Evolutionary conservation across 306 rosid genomes (phyloP).

Genomic region (Canavalia gladiata): DNA sequence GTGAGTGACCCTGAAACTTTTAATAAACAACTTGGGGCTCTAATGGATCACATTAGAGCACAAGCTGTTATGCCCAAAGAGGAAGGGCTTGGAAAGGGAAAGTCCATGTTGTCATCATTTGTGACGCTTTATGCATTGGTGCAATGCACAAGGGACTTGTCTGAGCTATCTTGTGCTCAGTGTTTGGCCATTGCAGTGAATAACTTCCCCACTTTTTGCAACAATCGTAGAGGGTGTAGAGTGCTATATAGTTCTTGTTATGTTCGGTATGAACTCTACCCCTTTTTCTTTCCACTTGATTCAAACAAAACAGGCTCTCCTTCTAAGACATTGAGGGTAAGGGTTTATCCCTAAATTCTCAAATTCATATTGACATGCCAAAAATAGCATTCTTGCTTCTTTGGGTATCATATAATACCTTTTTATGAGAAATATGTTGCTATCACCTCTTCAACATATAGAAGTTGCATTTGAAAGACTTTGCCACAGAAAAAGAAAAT

Average conservation of each 20-base stretch:
- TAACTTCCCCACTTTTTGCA: conserved; percentile 55
- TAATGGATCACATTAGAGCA: conserved; percentile 53
- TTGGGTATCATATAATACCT: neutral
- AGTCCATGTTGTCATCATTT: conserved; percentile 55
- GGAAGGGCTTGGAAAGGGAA: conserved; percentile 72
- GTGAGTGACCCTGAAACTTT: conserved; percentile 69
- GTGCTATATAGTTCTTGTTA: conserved; percentile 73
- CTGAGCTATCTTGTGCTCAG: conserved; percentile 62
- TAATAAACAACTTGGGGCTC: conserved; percentile 54
- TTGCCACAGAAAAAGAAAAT: neutral
- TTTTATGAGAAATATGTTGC: neutral
- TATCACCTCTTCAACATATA: neutral
- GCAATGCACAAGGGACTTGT: conserved; percentile 78
- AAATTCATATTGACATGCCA: neutral
- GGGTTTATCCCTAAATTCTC: conserved; percentile 44
- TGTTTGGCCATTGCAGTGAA: conserved; percentile 73
- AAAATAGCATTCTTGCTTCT: neutral
- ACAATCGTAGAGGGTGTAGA: conserved; percentile 62
- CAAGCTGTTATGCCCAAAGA: conserved; percentile 54
- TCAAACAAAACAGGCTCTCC: conserved; percentile 34
- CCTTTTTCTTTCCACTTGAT: conserved; percentile 72
- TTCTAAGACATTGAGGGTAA: conserved; percentile 42
- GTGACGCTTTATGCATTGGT: conserved; percentile 70
- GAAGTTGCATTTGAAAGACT: conserved; percentile 20
- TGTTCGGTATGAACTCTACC: conserved; percentile 75